Percentiles rank a stretch among this genome's conserved stretches.
These are phyloP conservation scores for Chaetoscypha palmicola DNA, from an alignment of 2,329 filamentous ascomycete genomes.

Conservation along the genomic window DNA sequence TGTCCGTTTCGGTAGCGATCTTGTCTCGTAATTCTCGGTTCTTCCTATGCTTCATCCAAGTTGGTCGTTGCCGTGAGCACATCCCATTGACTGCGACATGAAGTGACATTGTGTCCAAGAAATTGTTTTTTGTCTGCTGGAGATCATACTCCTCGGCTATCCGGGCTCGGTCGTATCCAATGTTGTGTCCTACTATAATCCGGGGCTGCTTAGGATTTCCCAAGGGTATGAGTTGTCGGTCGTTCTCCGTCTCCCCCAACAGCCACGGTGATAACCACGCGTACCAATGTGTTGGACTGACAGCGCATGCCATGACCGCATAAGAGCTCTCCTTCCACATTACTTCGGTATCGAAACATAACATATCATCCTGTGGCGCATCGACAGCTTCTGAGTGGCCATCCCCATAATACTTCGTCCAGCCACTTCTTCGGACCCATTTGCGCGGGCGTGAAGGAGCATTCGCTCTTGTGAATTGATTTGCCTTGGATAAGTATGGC, in stretches of 20 bases:
- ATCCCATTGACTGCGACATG: conserved; percentile 98
- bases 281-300: conserved; percentile 87
- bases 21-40: conserved; percentile 76
- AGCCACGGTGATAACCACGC: conserved; percentile 96
- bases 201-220: conserved; percentile 68
- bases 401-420: conserved; percentile 84
- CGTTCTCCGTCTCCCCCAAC: conserved; percentile 68
- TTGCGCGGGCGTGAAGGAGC: conserved; percentile 53
- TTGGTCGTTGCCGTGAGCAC: conserved; percentile 93
- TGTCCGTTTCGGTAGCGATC: conserved; percentile 63
- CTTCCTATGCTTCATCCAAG: conserved; percentile 96
- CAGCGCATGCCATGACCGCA: conserved; percentile 94
- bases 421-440: conserved; percentile 78
- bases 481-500: conserved; percentile 70
- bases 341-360: conserved; percentile 94
- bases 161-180: conserved; percentile 88
- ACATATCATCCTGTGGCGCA: conserved; percentile 69
- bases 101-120: conserved; percentile 95
- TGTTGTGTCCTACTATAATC: conserved; percentile 87
- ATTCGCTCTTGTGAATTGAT: conserved; percentile 60
- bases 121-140: conserved; percentile 74
- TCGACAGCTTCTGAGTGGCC: conserved; percentile 66
- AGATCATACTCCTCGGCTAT: conserved; percentile 85
- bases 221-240: conserved; percentile 78
- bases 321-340: conserved; percentile 91